Evolutionary conservation across 2,329 filamentous ascomycete species (phyloP).

Genomic region (Dothistroma septosporum): DNA sequence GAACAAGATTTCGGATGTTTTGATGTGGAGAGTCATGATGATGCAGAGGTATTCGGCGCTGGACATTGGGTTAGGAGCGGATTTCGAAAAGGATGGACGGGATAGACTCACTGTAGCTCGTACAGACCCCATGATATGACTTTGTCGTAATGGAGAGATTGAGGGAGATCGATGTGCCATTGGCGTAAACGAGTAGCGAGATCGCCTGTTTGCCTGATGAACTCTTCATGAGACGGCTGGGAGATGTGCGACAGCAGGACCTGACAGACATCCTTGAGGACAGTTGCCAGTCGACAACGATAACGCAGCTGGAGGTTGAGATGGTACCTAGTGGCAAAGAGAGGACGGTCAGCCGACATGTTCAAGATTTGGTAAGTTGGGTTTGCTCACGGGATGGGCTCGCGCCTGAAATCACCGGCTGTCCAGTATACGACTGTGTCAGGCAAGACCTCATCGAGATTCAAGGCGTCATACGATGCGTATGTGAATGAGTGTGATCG

Average conservation of each 20-base stretch:
- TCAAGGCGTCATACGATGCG: neutral
- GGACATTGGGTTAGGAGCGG: neutral
- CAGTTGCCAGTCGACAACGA: slow-evolving; percentile 1
- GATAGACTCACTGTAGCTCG: slow-evolving; percentile 13
- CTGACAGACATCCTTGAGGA: slow-evolving; percentile 3
- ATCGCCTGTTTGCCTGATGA: neutral
- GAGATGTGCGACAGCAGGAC: neutral
- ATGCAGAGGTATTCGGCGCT: slow-evolving; percentile 13
- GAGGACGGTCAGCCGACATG: neutral
- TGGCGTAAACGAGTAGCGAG: neutral
- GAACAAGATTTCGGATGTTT: slow-evolving; percentile 1
- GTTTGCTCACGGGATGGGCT: neutral
- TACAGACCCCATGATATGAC: slow-evolving; percentile 9
- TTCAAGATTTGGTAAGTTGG: neutral
- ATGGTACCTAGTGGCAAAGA: neutral
- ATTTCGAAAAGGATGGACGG: neutral
- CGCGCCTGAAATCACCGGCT: slow-evolving; percentile 1
- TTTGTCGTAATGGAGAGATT: neutral
- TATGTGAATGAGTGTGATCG: neutral
- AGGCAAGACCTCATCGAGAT: slow-evolving; percentile 1
- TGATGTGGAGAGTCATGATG: neutral
- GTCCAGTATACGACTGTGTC: slow-evolving; percentile 2
- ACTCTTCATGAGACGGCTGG: neutral
- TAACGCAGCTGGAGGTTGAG: slow-evolving; percentile 2
- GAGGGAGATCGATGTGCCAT: slow-evolving; percentile 7